A percentile compares a stretch with the other conserved stretches of the same genome.
phyloP scores from a whole-genome alignment of 148 eudicot genomes.

The Vaccinium vitisidaea region DNA sequence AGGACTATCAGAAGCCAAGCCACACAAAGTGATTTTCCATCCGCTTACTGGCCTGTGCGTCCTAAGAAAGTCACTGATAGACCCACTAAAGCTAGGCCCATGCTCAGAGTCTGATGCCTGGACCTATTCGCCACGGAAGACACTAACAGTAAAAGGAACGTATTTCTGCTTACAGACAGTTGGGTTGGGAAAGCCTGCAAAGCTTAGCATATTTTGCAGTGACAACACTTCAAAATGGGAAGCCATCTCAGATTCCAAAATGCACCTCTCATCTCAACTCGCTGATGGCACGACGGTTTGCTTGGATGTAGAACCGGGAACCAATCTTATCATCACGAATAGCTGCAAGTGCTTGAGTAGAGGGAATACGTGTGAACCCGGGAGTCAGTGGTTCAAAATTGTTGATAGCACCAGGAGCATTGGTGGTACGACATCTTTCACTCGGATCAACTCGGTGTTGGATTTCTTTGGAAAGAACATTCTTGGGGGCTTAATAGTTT shows the following conservation, averaged over 20 bases:
- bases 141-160: slow-evolving; percentile 42
- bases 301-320: slow-evolving; percentile 56
- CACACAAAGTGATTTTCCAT: slow-evolving; percentile 62
- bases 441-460: slow-evolving; percentile 4
- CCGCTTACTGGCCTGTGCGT: slow-evolving; percentile 78
- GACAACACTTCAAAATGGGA: slow-evolving; percentile 51
- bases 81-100: slow-evolving; percentile 50
- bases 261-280: slow-evolving; percentile 64
- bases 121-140: slow-evolving; percentile 46
- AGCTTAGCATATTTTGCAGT: slow-evolving; percentile 40
- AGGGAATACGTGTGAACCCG: slow-evolving; percentile 63
- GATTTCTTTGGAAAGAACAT: slow-evolving; percentile 11
- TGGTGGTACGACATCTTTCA: not conserved
- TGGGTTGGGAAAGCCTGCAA: slow-evolving; percentile 35
- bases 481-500: not conserved
- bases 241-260: slow-evolving; percentile 64
- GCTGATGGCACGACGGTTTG: slow-evolving; percentile 36
- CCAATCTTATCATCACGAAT: slow-evolving; percentile 41
- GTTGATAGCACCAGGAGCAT: slow-evolving; percentile 42
- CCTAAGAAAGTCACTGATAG: slow-evolving; percentile 26
- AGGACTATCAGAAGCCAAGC: slow-evolving; percentile 20
- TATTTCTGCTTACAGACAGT: slow-evolving; percentile 54
- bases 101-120: slow-evolving; percentile 58
- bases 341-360: slow-evolving; percentile 57
- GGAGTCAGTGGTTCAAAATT: slow-evolving; percentile 84